phyloP scores from a whole-genome alignment of 345 rosid species.

The Boechera retrofracta region DNA sequence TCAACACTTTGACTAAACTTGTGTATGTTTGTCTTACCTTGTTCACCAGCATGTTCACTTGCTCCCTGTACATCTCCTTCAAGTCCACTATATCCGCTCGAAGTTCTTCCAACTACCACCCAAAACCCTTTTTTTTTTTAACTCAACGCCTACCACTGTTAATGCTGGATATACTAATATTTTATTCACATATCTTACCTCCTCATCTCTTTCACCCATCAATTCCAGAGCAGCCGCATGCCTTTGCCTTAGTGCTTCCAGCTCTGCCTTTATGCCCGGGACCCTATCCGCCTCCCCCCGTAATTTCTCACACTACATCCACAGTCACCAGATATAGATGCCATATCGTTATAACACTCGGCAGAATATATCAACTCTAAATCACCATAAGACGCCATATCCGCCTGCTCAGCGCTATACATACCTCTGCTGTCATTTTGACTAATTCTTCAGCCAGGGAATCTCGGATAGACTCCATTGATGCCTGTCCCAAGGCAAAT shows the following conservation, averaged over 20 bases:
- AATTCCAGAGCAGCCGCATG: conserved; percentile 97
- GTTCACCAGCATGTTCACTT: conserved; percentile 96
- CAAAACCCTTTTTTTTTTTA: conserved; percentile 24
- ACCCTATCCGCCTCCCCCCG: conserved; percentile 69
- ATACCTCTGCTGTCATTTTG: conserved; percentile 89
- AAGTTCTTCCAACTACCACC: conserved; percentile 94
- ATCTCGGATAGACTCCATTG: conserved; percentile 95
- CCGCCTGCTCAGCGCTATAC: conserved; percentile 1
- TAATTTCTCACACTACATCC: conserved; percentile 84
- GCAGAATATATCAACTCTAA: neutral
- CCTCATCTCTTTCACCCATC: conserved; percentile 99
- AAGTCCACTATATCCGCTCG: conserved; percentile 92
- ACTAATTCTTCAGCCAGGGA: conserved; percentile 98
- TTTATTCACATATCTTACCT: conserved; percentile 55
- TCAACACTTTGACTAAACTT: conserved; percentile 5
- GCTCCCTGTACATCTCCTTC: conserved; percentile 99
- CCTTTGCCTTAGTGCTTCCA: conserved; percentile 89
- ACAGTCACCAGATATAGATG: conserved; percentile 35
- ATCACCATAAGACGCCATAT: neutral
- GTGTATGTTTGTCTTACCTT: conserved; percentile 57
- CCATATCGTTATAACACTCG: conserved; percentile 2
- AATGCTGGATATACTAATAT: neutral
- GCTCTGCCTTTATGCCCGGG: conserved; percentile 88
- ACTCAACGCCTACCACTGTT: conserved; percentile 23
- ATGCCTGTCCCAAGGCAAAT: conserved; percentile 56